A percentile compares a stretch with the other conserved stretches of the same genome.
Conservation (phyloP, 495 filamentous ascomycete species). For the Penicillium diatomitis region DNA sequence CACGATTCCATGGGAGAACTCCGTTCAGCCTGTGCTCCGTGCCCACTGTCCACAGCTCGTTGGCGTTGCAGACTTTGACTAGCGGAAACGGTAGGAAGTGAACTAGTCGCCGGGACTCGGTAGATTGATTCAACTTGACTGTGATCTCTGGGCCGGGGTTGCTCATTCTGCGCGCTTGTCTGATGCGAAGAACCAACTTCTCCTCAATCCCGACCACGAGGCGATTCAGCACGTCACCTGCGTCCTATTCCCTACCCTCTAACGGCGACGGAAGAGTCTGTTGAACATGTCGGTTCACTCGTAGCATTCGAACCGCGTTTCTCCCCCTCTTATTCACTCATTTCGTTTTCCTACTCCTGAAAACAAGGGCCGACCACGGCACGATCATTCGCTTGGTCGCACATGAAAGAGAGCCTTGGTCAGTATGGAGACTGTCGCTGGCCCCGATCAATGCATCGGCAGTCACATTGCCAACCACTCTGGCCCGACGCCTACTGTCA, state of each 20-base stretch:
- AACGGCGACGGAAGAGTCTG: neutral
- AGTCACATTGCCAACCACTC: conserved; percentile 1
- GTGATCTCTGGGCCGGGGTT: no score
- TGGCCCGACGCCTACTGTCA: conserved; percentile 1
- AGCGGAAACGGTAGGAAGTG: no score
- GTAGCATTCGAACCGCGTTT: conserved; percentile 1
- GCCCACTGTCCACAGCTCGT: neutral
- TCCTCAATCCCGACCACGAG: no score
- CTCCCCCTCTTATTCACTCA: neutral
- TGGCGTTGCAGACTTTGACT: no score
- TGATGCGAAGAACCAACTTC: no score
- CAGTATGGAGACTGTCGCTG: conserved; percentile 2
- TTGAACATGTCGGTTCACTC: conserved; percentile 5
- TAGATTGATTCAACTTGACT: no score
- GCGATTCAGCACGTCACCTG: no score
- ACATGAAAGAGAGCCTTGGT: neutral
- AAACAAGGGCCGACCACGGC: no score
- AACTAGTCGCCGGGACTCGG: no score
- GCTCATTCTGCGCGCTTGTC: no score
- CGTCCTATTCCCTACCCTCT: neutral
- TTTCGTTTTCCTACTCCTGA: conserved; percentile 1
- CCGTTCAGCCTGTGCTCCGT: neutral
- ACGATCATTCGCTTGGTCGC: no score
- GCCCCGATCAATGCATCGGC: neutral
- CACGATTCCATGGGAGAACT: neutral